Evolutionary conservation across 2,329 filamentous ascomycete genomes (phyloP).

Genomic region (Trichophyton simii): DNA sequence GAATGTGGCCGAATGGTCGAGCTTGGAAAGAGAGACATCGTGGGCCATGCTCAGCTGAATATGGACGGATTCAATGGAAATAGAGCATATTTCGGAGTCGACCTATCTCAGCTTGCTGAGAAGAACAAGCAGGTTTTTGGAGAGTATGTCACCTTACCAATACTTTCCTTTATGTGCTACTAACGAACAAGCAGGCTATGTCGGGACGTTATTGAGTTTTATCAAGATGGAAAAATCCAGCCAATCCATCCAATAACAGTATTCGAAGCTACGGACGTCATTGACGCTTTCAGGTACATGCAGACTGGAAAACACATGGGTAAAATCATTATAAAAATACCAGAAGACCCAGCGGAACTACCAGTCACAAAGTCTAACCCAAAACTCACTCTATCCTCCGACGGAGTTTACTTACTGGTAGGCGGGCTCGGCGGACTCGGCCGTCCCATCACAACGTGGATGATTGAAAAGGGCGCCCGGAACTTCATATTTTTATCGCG

Average conservation of each 20-base stretch:
- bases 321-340: conserved; percentile 24
- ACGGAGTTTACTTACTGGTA: conserved; percentile 4
- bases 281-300: conserved; percentile 17
- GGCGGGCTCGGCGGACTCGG: conserved; percentile 9
- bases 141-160: no score
- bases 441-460: conserved; percentile 4
- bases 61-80: conserved; percentile 9
- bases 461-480: conserved; percentile 16
- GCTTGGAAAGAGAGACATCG: conserved; percentile 16
- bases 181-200: neutral
- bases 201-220: neutral
- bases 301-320: conserved; percentile 25
- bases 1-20: conserved; percentile 17
- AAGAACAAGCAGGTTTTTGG: no score
- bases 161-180: no score
- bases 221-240: neutral
- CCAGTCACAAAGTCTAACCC: neutral
- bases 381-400: neutral
- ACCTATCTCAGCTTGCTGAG: neutral
- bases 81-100: conserved; percentile 10
- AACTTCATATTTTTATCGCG: conserved; percentile 23
- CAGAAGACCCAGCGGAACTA: neutral
- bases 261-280: neutral
- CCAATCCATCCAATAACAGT: neutral
- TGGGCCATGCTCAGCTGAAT: conserved; percentile 7